A percentile compares a stretch with the other conserved stretches of the same genome.
These are phyloP conservation scores for Capsicum pubescens DNA, from an alignment of 257 asterid species.

Conservation along the genomic window DNA sequence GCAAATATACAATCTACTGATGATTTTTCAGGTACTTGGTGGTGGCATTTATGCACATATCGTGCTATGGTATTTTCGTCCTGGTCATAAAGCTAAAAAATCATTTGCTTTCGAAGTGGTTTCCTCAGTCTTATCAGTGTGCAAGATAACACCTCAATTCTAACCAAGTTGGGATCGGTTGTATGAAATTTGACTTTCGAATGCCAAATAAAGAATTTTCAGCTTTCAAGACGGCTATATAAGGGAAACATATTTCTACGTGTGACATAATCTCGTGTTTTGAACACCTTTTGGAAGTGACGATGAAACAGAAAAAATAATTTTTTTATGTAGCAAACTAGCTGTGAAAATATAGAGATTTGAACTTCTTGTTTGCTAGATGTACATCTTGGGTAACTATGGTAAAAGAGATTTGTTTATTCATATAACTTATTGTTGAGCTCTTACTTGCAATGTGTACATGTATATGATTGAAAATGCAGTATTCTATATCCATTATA, in stretches of 20 bases:
- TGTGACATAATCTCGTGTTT: neutral
- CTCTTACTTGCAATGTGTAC: constrained; percentile 12
- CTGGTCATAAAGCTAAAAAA: constrained; percentile 76
- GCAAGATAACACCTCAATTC: neutral
- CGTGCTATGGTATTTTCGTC: constrained; percentile 78
- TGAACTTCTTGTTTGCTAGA: constrained; percentile 13
- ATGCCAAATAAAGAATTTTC: neutral
- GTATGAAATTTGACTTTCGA: neutral
- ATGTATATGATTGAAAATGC: neutral
- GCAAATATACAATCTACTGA: neutral
- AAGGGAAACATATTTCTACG: neutral
- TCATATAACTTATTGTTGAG: neutral
- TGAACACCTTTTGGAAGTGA: constrained; percentile 3
- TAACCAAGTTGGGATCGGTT: neutral
- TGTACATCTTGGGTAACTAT: neutral
- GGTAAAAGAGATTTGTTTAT: constrained; percentile 3
- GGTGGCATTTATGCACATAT: constrained; percentile 89
- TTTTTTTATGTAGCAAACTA: neutral
- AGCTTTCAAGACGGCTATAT: neutral
- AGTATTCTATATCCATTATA: neutral
- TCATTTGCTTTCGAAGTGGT: constrained; percentile 67
- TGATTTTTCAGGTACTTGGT: constrained; percentile 68
- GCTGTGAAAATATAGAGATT: neutral
- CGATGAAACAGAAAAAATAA: neutral
- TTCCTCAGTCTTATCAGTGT: constrained; percentile 69